Base-by-base conservation (phyloP, 768 basidiomycete species). In the Pleurotus platypus region DNA sequence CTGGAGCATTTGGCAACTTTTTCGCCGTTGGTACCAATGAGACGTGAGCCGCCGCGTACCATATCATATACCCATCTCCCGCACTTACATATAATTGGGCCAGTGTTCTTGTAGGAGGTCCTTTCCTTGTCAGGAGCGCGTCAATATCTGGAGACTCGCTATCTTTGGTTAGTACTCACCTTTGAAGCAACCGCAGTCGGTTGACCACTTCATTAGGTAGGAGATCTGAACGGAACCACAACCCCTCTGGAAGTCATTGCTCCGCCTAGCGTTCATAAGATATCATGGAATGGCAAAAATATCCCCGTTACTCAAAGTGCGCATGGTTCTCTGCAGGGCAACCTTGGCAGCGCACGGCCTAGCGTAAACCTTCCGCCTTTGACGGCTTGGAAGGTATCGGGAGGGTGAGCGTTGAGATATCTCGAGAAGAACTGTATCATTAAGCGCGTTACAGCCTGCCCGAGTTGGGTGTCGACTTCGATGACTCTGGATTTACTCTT, bases 121-220 rank as follows among this genome's bases (percentile, higher is more conserved):
- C 83, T 1, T 83, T 83, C 57, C 65, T 84, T 18, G 72, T 84
- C 4, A 76, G 83, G 18, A 78, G 73, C 9, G 83, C 82, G 7
- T 62, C 68, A 2, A 72, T 84, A 43, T 58, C 57, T 2, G 70
- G 69, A 13, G 65, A 72, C 37, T 76, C 70, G 1, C 60, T 79
- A 5, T 57, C 61, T 30, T 55, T 78, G 69, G 75, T 73, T 49
- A 49, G 67, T n/a, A n/a, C 1, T 24, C 20, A 12, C 16, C 30
- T 39, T 12, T 22, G 38, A 49, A 46, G 15, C 16, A 9, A 35
- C 8, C 15, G 24, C 20, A 24, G 9, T 46, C 18, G 30, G 9
- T 35, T 55, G 8, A 59, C 16, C 46, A 48, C 26, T 24, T 30
- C 47, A 54, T n/a, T 45, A 80, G 79, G 70, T 67, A 12, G 80